These are phyloP conservation scores for Phyllosticta capitalensis DNA, from an alignment of 2,329 filamentous ascomycete genomes.

Conservation along the genomic window DNA sequence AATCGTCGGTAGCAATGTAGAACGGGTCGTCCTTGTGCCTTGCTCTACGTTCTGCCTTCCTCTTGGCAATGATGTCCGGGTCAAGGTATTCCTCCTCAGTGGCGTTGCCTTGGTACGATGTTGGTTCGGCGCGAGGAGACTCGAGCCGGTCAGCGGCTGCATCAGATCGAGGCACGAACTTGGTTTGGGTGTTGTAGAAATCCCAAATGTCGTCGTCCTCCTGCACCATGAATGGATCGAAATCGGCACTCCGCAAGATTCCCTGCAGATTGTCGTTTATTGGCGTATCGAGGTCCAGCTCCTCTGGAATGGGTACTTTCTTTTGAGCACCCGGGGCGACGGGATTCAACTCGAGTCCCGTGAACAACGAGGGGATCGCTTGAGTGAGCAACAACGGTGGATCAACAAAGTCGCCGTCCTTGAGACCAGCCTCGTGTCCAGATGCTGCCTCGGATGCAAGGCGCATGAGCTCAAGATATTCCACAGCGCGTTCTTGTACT, in stretches of 20 bases:
- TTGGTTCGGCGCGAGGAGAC: conserved; percentile 23
- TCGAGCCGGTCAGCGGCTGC: conserved; percentile 38
- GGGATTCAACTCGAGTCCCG: conserved; percentile 81
- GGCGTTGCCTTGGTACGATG: conserved; percentile 37
- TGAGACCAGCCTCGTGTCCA: conserved; percentile 47
- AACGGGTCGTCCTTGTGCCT: conserved; percentile 90
- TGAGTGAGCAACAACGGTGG: conserved; percentile 79
- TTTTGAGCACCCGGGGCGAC: conserved; percentile 73
- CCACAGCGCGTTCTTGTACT: conserved; percentile 88
- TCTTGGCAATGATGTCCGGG: conserved; percentile 61
- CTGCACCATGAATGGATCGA: conserved; percentile 32
- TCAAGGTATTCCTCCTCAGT: conserved; percentile 50
- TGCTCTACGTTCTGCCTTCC: conserved; percentile 68
- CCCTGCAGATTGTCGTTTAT: conserved; percentile 67
- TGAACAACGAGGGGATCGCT: conserved; percentile 80
- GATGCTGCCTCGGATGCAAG: conserved; percentile 73
- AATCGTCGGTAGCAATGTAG: conserved; percentile 60
- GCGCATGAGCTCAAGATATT: conserved; percentile 82
- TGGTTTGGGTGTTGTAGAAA: conserved; percentile 36
- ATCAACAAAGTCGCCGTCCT: conserved; percentile 60
- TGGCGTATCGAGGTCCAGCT: conserved; percentile 67
- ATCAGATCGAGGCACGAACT: conserved; percentile 16
- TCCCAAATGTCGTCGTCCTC: conserved; percentile 35
- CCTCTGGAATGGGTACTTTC: conserved; percentile 72
- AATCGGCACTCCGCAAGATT: conserved; percentile 49